phyloP scores from a whole-genome alignment of 2,329 filamentous ascomycete species.

The Hymenoscyphus salicellus region DNA sequence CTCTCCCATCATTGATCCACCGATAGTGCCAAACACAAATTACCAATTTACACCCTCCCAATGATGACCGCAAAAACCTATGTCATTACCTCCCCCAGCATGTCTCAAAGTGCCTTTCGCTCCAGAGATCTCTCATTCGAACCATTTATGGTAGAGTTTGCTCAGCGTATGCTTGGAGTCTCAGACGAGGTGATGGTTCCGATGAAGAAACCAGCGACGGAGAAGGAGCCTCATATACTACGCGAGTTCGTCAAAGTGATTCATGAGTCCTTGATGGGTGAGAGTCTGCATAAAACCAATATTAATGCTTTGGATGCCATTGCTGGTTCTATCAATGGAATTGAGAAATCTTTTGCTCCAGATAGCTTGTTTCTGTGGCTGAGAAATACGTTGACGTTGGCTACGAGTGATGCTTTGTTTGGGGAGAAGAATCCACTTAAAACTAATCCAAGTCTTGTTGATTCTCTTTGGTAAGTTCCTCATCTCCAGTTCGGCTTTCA shows the following conservation, averaged over 20 bases:
- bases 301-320: constrained; percentile 38
- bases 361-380: constrained; percentile 42
- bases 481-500: neutral
- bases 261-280: constrained; percentile 35
- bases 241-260: constrained; percentile 37
- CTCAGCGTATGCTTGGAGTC: constrained; percentile 39
- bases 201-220: constrained; percentile 27
- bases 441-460: constrained; percentile 36
- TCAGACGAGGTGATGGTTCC: constrained; percentile 34
- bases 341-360: constrained; percentile 31
- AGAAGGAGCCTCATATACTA: constrained; percentile 31
- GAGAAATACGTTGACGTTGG: constrained; percentile 39
- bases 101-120: constrained; percentile 42
- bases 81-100: constrained; percentile 41
- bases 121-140: constrained; percentile 44
- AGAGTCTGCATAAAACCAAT: constrained; percentile 40
- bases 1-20: neutral
- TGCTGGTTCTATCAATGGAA: constrained; percentile 30
- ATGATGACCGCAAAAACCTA: constrained; percentile 46
- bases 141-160: constrained; percentile 40
- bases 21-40: constrained; percentile 26
- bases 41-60: constrained; percentile 44
- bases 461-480: constrained; percentile 39
- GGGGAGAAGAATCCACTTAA: constrained; percentile 44
- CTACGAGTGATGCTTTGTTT: constrained; percentile 42